Conservation (phyloP, 495 filamentous ascomycete genomes). For the Aspergillus steynii region DNA sequence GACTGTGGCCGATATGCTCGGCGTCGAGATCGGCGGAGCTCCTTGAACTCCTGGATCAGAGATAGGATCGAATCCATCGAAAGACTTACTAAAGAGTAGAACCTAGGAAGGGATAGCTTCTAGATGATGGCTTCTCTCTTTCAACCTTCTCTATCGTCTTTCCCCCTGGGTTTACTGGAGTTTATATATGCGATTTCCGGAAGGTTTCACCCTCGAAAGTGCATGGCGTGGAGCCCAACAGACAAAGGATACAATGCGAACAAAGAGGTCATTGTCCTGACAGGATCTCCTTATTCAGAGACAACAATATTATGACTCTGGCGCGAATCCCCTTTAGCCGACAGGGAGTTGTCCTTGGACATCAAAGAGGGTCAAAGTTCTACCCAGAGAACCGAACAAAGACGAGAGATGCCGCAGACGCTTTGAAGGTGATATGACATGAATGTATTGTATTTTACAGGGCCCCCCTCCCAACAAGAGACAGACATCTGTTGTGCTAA, state of each 20-base stretch:
- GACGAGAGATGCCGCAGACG: background rate
- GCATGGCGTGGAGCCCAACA: too few relatives aligned
- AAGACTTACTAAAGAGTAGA: background rate
- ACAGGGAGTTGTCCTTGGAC: background rate
- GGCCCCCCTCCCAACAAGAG: background rate
- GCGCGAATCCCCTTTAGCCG: background rate
- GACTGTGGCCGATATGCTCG: background rate
- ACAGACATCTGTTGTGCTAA: background rate
- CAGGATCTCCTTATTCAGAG: background rate
- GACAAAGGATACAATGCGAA: background rate
- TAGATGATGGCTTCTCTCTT: background rate
- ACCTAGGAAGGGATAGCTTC: background rate
- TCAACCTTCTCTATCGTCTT: background rate
- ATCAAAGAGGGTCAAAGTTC: background rate
- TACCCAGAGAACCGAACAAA: background rate
- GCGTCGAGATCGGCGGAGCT: background rate
- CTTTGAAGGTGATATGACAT: background rate
- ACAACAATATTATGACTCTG: background rate
- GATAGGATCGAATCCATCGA: background rate
- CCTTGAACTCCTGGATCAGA: background rate
- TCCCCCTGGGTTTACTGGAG: background rate
- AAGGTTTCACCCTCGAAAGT: background rate
- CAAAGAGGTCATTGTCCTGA: background rate
- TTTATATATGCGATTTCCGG: background rate
- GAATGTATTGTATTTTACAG: background rate